Evolutionary conservation across 441 rosid species (phyloP), one percentile per base, ranked within the genome.

Genomic region (Aquilaria agallochum): DNA sequence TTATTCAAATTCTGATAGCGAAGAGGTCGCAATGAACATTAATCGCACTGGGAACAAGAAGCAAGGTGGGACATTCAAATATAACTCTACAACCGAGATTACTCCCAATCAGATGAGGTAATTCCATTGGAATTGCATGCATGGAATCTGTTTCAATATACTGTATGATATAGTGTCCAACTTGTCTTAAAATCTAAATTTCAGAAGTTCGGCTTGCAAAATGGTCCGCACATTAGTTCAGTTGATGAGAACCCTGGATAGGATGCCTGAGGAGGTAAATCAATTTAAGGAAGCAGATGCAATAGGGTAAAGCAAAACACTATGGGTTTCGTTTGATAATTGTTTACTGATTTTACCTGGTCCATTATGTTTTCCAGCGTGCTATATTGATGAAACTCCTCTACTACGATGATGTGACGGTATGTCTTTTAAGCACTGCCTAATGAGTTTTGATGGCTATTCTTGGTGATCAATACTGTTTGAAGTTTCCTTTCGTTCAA

Each of bases 31-130:
- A 44, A 88, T 95, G 95, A 88, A 90, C 68, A 65, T 95, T 73
- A 88, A 80, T 68, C 96, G 89, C 60, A 83, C 68, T 59, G 97
- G 98, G 60, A 84, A 71, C 76, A 92, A 82, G 81, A 89, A 82
- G 70, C 76, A 70, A 15, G 94, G 93, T 66, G 86, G 84, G 64
- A 76, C 88, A 44, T 87, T 95, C 74, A 85, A 82, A 71, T 83
- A 74, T 61, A 79, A 87, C 75, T 81, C 96, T 51, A 76, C 83
- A 48, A 59, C 87, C 34, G 97, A 90, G 75, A 80, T 88, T 66
- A 92, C 95, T 60, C 92, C 97, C 56, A 88, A 83, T 68, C 96
- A 92, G 73, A 90, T 95, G 99, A 85, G 96, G 98, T 94, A 12
- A 56, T 65, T 36, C 32, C 20, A 70, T 32, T 50, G 33, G 27